Percentiles rank a stretch among this genome's conserved stretches.
Evolutionary conservation across 1,284 basidiomycete species (phyloP).

Genomic region (Fomitopsis betulina): DNA sequence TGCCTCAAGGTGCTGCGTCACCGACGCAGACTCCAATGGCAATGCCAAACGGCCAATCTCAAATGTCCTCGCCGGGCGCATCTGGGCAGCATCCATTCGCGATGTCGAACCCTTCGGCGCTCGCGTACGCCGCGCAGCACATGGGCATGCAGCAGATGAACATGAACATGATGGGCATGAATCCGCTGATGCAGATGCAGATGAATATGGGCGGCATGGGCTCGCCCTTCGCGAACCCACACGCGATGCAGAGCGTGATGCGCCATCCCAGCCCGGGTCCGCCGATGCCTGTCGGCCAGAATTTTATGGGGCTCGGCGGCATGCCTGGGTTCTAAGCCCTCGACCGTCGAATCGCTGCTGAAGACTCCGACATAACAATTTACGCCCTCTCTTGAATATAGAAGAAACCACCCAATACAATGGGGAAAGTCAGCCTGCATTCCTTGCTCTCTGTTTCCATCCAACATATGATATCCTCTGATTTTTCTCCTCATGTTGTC

Average conservation of each 20-base stretch:
- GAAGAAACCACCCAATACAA: conserved; percentile 14
- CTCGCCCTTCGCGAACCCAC: conserved; percentile 50
- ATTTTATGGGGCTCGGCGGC: conserved; percentile 50
- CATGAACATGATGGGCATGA: conserved; percentile 48
- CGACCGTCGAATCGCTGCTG: background rate
- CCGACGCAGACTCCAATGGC: conserved; percentile 22
- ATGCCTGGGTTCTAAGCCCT: conserved; percentile 30
- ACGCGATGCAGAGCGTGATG: conserved; percentile 80
- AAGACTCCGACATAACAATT: conserved; percentile 1
- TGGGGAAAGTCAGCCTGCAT: conserved; percentile 12
- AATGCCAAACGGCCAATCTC: conserved; percentile 22
- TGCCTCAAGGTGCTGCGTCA: conserved; percentile 36
- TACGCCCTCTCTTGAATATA: conserved; percentile 21
- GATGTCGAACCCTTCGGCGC: conserved; percentile 48
- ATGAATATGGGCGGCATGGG: conserved; percentile 46
- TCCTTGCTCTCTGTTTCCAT: conserved; percentile 9
- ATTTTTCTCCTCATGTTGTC: conserved; percentile 5
- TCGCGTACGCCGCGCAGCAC: conserved; percentile 37
- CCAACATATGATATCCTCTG: conserved; percentile 14
- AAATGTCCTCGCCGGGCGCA: conserved; percentile 34
- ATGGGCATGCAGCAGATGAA: conserved; percentile 57
- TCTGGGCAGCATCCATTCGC: conserved; percentile 41
- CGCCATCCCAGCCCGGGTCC: conserved; percentile 70
- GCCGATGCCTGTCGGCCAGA: conserved; percentile 44
- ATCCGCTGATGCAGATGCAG: conserved; percentile 66